These are phyloP conservation scores for Tuber brumale DNA, from an alignment of 495 filamentous ascomycete genomes.

Conservation along the genomic window DNA sequence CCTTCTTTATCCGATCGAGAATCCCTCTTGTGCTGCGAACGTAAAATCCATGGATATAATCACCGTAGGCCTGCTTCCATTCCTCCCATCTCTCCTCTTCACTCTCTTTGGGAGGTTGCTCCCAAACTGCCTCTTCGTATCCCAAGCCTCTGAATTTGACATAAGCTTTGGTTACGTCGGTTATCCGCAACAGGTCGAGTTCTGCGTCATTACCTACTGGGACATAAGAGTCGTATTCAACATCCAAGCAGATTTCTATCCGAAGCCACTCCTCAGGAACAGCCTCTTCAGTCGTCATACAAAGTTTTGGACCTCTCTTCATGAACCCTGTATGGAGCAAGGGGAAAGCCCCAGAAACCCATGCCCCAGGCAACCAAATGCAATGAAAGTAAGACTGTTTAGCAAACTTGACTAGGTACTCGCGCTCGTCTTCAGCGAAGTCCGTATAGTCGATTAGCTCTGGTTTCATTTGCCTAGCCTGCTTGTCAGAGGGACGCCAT, in stretches of 20 bases:
- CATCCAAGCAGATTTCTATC: constrained; percentile 80
- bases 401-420: constrained; percentile 89
- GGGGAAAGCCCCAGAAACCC: constrained; percentile 72
- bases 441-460: constrained; percentile 47
- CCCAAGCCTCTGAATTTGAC: constrained; percentile 94
- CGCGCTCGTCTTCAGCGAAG: constrained; percentile 62
- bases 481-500: constrained; percentile 62
- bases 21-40: constrained; percentile 52
- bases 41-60: constrained; percentile 71
- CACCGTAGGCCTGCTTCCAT: constrained; percentile 72
- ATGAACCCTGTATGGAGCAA: constrained; percentile 68
- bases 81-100: constrained; percentile 68
- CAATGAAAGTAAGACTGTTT: constrained; percentile 68
- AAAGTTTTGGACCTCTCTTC: constrained; percentile 60
- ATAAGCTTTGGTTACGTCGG: constrained; percentile 61
- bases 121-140: constrained; percentile 90
- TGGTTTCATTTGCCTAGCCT: constrained; percentile 13
- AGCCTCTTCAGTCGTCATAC: constrained; percentile 67
- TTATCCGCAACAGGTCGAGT: constrained; percentile 60
- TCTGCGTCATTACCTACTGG: constrained; percentile 51
- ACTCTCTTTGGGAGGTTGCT: constrained; percentile 63
- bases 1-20: constrained; percentile 57
- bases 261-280: constrained; percentile 76
- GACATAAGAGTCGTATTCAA: constrained; percentile 54
- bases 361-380: constrained; percentile 78